Base-by-base conservation (phyloP, 2,329 filamentous ascomycete genomes). In the Xylaria hypoxylon region DNA sequence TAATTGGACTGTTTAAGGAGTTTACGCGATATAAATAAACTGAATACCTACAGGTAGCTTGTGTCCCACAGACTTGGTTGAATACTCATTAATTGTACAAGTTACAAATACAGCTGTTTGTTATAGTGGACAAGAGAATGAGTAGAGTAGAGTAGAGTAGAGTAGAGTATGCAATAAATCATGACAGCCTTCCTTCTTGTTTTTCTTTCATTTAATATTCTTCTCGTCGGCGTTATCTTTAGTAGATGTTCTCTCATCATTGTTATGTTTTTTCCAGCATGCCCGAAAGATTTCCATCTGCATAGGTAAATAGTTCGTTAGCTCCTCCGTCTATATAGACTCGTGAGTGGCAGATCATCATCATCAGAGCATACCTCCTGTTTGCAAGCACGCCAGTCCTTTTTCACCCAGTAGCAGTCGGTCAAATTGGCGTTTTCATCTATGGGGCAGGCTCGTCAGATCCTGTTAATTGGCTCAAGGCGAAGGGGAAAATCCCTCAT, bases 391-490 rank as follows among this genome's bases (percentile, higher is more conserved):
- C 96, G 86, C 95, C 96, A 99, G 78, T 99, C 96, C 78, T 94
- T 97, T 85, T 94, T 97, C 62, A 95, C 93, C 77, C 89, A 97
- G 79, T 96, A 97, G 80, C 96, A 99, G 79, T 98, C 93, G 40
- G 94, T 97, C 89, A 99, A 87, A 76, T 89, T 94, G 60, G 87
- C 83, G 76, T 98, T 97, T 77, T 98, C 95, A 24, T 88, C 95
- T 97, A 56, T 47, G n/a, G 38, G 58, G 31, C 40, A 51, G 66
- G 45, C 51, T 70, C 58, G 35, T 69, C 35, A 59, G 67, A 38
- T 55, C 13, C 17, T 28, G 17, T 47, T 48, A n/a, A 47, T 53
- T 50, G 33, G 10, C 26, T n/a, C 22, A 31, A 10, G 15, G 15
- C 40, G 31, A 26, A 47, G 40, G 24, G 44, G 57, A 60, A 64